A percentile compares a stretch with the other conserved stretches of the same genome.
Evolutionary conservation across 2,329 filamentous ascomycete species (phyloP).

Genomic region (Xylaria sp.): DNA sequence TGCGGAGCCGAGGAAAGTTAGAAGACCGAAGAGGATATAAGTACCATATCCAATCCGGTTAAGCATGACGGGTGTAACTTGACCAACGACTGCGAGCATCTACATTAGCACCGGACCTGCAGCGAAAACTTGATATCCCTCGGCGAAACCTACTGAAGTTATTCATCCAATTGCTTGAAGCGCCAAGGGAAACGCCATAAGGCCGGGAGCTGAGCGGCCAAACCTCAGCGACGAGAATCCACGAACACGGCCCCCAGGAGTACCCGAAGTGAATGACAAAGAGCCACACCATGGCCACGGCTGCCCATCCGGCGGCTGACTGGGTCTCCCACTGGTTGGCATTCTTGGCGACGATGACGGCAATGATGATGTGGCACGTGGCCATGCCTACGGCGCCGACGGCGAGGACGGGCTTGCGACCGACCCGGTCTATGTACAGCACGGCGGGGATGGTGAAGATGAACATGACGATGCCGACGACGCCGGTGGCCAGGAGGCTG

Average conservation of each 20-base stretch:
- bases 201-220: constrained; percentile 72
- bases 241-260: constrained; percentile 73
- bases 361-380: constrained; percentile 71
- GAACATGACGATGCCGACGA: constrained; percentile 73
- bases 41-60: constrained; percentile 68
- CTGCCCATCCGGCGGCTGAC: constrained; percentile 69
- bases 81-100: constrained; percentile 59
- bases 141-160: constrained; percentile 47
- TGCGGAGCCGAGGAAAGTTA: constrained; percentile 64
- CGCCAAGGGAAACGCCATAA: constrained; percentile 71
- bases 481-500: constrained; percentile 69
- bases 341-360: constrained; percentile 67
- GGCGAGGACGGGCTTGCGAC: constrained; percentile 64
- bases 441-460: constrained; percentile 68
- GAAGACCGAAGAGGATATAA: constrained; percentile 69
- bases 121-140: not conserved
- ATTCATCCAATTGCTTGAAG: constrained; percentile 63
- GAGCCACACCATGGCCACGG: constrained; percentile 69
- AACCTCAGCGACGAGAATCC: constrained; percentile 76
- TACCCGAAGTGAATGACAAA: constrained; percentile 77
- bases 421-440: constrained; percentile 65
- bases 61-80: constrained; percentile 71
- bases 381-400: constrained; percentile 72
- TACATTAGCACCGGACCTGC: constrained; percentile 34
- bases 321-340: constrained; percentile 61